Conservation (phyloP, 2,329 filamentous ascomycete species). For the Ilyonectria destructans region DNA sequence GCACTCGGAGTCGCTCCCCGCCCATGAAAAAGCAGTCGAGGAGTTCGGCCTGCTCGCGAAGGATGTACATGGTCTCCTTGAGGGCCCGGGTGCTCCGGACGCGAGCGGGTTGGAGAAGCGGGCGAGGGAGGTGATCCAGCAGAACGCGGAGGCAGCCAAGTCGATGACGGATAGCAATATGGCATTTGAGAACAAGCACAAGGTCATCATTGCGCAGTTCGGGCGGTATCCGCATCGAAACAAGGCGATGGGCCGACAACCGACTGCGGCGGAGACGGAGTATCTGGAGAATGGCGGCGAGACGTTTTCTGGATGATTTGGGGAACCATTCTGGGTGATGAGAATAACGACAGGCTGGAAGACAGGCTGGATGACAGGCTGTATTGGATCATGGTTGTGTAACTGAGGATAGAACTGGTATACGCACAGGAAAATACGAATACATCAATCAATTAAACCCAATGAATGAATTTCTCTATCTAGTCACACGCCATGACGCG, state of each 20-base stretch:
- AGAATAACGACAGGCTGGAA: neutral
- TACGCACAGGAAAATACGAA: neutral
- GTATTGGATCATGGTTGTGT: neutral
- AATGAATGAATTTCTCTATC: neutral
- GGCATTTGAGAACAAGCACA: conserved; percentile 63
- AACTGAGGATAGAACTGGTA: neutral
- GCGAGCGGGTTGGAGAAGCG: conserved; percentile 46
- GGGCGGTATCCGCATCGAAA: conserved; percentile 75
- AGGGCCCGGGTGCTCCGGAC: conserved; percentile 37
- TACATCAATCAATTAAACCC: neutral
- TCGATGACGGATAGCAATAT: conserved; percentile 43
- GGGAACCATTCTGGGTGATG: neutral
- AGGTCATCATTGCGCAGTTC: conserved; percentile 67
- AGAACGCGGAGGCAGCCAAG: conserved; percentile 47
- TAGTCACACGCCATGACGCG: neutral
- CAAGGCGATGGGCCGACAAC: conserved; percentile 63
- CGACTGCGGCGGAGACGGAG: conserved; percentile 65
- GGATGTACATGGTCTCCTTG: conserved; percentile 54
- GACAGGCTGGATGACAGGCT: neutral
- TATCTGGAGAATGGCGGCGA: conserved; percentile 65
- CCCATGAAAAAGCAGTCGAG: conserved; percentile 59
- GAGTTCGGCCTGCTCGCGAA: conserved; percentile 52
- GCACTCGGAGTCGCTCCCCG: conserved; percentile 68
- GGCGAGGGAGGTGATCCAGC: conserved; percentile 49
- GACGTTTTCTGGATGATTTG: conserved; percentile 52